These are phyloP conservation scores for Zasmidium cellare DNA, from an alignment of 2,329 filamentous ascomycete genomes.

Conservation along the genomic window DNA sequence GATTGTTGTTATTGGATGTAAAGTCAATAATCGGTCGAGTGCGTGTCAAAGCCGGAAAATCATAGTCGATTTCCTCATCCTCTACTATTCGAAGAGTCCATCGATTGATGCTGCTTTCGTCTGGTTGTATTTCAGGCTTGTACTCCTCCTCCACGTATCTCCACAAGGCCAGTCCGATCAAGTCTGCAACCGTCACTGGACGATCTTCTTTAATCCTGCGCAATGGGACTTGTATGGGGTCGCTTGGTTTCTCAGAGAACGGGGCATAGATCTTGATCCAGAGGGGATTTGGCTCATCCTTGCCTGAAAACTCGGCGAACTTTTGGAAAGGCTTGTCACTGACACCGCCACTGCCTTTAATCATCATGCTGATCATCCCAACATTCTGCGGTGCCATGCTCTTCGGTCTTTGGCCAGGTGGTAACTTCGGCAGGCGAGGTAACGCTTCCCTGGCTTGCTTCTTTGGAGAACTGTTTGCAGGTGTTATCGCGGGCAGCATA, in stretches of 20 bases:
- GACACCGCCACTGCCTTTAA: constrained; percentile 61
- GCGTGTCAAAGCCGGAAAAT: constrained; percentile 76
- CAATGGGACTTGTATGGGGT: constrained; percentile 71
- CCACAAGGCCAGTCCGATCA: constrained; percentile 79
- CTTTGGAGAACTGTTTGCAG: constrained; percentile 58
- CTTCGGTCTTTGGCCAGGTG: constrained; percentile 66
- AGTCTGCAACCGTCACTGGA: constrained; percentile 71
- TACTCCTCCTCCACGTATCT: constrained; percentile 75
- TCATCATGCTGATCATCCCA: constrained; percentile 54
- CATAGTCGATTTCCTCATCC: constrained; percentile 80
- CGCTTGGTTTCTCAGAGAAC: constrained; percentile 64
- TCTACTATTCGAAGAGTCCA: constrained; percentile 84
- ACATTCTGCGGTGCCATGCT: constrained; percentile 72
- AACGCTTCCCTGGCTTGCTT: constrained; percentile 60
- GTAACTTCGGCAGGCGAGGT: constrained; percentile 63
- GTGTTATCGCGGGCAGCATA: constrained; percentile 44
- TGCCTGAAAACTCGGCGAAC: constrained; percentile 74
- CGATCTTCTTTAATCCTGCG: constrained; percentile 68
- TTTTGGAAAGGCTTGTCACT: constrained; percentile 69
- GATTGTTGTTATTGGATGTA: constrained; percentile 73
- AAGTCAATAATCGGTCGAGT: constrained; percentile 75
- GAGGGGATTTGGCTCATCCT: constrained; percentile 75
- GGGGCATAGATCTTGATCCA: constrained; percentile 76
- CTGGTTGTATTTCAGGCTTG: constrained; percentile 63
- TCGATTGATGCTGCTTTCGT: constrained; percentile 75